These are phyloP conservation scores for Hordeum marinum DNA, from an alignment of 176 grass and related monocot species.

Conservation along the genomic window DNA sequence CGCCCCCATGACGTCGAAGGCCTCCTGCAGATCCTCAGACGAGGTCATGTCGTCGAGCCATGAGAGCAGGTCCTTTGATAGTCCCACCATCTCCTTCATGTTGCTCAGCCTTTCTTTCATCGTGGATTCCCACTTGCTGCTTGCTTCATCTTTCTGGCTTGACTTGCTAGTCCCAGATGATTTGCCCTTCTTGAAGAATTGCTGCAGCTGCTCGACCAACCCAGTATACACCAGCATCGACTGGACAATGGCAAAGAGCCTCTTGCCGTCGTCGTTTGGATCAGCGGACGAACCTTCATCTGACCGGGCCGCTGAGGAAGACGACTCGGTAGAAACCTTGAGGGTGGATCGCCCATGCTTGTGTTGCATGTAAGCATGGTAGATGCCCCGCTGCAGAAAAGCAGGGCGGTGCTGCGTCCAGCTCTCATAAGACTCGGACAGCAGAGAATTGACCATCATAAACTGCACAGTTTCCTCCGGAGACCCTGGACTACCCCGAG, in stretches of 20 bases:
- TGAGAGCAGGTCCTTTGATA: conserved; percentile 66
- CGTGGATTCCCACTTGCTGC: conserved; percentile 58
- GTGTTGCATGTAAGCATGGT: conserved; percentile 90
- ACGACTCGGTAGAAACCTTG: conserved; percentile 32
- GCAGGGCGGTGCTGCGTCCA: conserved; percentile 72
- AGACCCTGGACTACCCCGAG: conserved; percentile 44
- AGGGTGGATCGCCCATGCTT: conserved; percentile 60
- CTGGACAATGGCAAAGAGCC: conserved; percentile 66
- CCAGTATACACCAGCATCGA: conserved; percentile 90
- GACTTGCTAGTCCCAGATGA: conserved; percentile 10
- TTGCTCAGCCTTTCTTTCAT: conserved; percentile 93
- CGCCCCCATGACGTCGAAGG: conserved; percentile 79
- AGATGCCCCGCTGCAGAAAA: conserved; percentile 85
- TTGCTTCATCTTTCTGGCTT: conserved; percentile 1
- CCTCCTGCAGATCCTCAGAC: conserved; percentile 77
- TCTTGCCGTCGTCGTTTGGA: conserved; percentile 41
- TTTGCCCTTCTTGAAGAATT: conserved; percentile 80
- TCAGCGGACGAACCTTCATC: conserved; percentile 69
- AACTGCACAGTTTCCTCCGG: conserved; percentile 88
- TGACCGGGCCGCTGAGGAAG: conserved; percentile 15
- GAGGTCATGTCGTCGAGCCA: conserved; percentile 89
- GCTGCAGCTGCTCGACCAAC: conserved; percentile 84
- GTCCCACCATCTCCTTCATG: conserved; percentile 79
- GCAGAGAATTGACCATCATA: conserved; percentile 95
- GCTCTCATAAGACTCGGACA: conserved; percentile 87